Conservation (phyloP, 192 early-diverging fungal species). For the Coemansia nantahalensis region DNA sequence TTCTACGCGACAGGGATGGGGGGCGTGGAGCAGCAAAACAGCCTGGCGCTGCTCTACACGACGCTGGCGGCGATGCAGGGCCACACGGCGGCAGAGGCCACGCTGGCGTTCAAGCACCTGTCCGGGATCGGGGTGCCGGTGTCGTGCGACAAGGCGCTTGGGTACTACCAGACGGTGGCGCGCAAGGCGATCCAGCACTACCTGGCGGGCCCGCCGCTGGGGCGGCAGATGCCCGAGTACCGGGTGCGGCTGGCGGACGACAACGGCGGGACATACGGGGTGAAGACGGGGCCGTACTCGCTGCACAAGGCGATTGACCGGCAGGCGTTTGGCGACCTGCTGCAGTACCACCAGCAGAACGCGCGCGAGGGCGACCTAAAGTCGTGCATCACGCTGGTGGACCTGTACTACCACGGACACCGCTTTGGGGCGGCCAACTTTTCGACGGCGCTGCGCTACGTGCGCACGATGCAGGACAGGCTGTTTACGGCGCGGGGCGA, state of each 20-base stretch:
- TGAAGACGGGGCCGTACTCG: constrained; percentile 61
- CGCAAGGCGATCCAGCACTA: constrained; percentile 70
- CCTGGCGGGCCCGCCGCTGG: constrained; percentile 76
- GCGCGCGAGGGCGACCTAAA: constrained; percentile 56
- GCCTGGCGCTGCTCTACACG: constrained; percentile 65
- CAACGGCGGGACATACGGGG: constrained; percentile 83
- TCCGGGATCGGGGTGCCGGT: constrained; percentile 77
- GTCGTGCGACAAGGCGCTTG: constrained; percentile 74
- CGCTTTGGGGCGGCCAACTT: constrained; percentile 34
- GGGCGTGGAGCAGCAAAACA: constrained; percentile 33
- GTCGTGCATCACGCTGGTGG: constrained; percentile 64
- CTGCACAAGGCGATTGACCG: constrained; percentile 47
- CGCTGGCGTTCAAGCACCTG: constrained; percentile 79
- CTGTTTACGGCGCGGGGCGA: constrained; percentile 22
- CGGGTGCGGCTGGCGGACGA: constrained; percentile 72
- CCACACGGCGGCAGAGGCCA: constrained; percentile 73
- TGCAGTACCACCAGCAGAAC: constrained; percentile 65
- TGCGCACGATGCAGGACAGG: constrained; percentile 16
- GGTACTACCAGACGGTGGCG: constrained; percentile 78
- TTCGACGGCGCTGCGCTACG: constrained; percentile 15
- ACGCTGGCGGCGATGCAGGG: constrained; percentile 80
- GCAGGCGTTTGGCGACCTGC: constrained; percentile 66
- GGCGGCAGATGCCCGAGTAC: constrained; percentile 64
- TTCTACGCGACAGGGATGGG: constrained; percentile 91
- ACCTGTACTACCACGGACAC: constrained; percentile 79